These are phyloP conservation scores for Tympanopsis confertula DNA, from an alignment of 2,329 filamentous ascomycete species.

Conservation along the genomic window DNA sequence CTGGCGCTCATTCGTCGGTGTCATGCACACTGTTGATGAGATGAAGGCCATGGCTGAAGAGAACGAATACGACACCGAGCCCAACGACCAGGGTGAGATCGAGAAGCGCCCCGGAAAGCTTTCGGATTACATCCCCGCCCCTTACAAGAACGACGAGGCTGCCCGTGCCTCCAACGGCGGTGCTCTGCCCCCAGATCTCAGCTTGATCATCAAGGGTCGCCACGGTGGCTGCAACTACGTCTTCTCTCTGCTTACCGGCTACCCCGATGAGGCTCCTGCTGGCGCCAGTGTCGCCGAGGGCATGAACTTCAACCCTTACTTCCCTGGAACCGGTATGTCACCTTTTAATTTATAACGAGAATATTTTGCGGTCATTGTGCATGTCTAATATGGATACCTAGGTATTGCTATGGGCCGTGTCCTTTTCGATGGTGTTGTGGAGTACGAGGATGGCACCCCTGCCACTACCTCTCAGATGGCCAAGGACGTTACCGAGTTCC, in stretches of 20 bases:
- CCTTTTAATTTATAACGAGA: too few relatives aligned
- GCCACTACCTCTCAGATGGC: conserved; percentile 98
- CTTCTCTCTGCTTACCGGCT: conserved; percentile 91
- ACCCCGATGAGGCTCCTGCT: conserved; percentile 89
- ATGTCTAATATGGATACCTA: too few relatives aligned
- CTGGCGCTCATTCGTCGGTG: conserved; percentile 83
- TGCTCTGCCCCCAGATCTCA: conserved; percentile 93
- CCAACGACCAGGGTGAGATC: conserved; percentile 94
- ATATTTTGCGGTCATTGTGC: too few relatives aligned
- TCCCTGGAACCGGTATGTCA: conserved; percentile 72
- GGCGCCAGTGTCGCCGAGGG: conserved; percentile 76
- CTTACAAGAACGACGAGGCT: conserved; percentile 99
- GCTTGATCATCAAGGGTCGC: conserved; percentile 91
- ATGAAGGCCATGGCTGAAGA: conserved; percentile 95
- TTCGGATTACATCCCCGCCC: conserved; percentile 86
- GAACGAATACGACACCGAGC: conserved; percentile 96
- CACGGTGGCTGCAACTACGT: conserved; percentile 98
- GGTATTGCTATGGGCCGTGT: conserved; percentile 94
- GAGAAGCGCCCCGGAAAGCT: conserved; percentile 98
- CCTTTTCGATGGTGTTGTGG: conserved; percentile 90
- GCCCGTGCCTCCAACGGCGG: conserved; percentile 96
- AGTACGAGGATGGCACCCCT: conserved; percentile 93
- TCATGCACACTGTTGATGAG: conserved; percentile 90
- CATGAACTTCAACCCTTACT: conserved; percentile 99
- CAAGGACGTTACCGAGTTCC: conserved; percentile 96